Base-by-base conservation (phyloP, 208 protist genomes). In the Naegleria gruberi region DNA sequence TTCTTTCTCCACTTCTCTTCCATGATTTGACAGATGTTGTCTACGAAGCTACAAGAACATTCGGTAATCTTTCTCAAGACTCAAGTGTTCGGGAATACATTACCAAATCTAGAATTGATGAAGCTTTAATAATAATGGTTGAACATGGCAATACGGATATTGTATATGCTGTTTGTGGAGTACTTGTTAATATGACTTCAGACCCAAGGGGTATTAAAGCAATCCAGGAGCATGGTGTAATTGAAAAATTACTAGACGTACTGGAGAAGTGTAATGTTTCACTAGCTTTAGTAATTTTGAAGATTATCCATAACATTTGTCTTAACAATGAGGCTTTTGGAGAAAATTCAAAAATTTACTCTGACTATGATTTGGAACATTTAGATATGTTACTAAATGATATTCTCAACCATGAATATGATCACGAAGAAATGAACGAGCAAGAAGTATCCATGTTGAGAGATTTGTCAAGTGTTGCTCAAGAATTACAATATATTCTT, bases 61-160 rank as follows among this genome's bases (percentile, higher is more conserved):
- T 87, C 37, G 83, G 83, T 23, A 87, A 87, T 55, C 17, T 87
- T 55, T 55, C 43, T 55, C 12, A 55, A 87, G 44, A 87, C 37
- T 4, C 8, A 41, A 12, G 6, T 0, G 43, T 87, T 41, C 34
- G 44, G 55, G 43, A 87, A 17, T 87, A 41, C 8, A 87, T 87
- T 42, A 46, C 10, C 42, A 41, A 87, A 17, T 41, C 23, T 40
- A n/a, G 43, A 30, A 55, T 87, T 87, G 83, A 87, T 55, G 44
- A 87, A 34, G 44, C 83, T 4, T 42, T 87, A 34, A 87, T 87
- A 6, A 46, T 55, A 15, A 34, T 87, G 26, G 26, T 87, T 37
- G 83, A 41, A 23, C 83, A 87, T 41, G 17, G 17, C 2, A 55
- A 55, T 55, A 37, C 37, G 4, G 83, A 87, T 41, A 87, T 87